phyloP scores from a whole-genome alignment of 441 rosid species.

The Omphalea diandra region DNA sequence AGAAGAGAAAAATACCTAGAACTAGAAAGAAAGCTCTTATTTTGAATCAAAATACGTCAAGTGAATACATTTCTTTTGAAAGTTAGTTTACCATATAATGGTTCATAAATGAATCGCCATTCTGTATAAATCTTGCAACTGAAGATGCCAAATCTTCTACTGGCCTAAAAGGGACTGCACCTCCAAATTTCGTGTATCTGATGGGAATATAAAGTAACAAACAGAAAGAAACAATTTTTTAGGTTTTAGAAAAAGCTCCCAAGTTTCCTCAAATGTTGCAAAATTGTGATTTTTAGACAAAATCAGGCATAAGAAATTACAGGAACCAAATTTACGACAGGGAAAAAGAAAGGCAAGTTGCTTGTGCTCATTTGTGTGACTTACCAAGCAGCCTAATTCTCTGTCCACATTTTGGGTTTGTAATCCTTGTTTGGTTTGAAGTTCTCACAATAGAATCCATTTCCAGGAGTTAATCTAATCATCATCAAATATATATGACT shows the following conservation, averaged over 20 bases:
- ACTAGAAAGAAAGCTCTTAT: not conserved
- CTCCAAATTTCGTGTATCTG: conserved; percentile 93
- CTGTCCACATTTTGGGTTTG: conserved; percentile 98
- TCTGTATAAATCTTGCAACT: conserved; percentile 88
- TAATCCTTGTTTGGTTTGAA: conserved; percentile 85
- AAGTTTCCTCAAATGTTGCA: not conserved
- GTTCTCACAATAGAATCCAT: conserved; percentile 89
- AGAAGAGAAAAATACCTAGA: not conserved
- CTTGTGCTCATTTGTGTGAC: conserved; percentile 17
- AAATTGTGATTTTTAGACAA: not conserved
- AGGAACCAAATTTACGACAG: conserved; percentile 3
- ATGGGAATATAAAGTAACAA: conserved; percentile 14
- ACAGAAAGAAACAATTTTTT: not conserved
- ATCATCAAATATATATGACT: not conserved
- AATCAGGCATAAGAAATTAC: not conserved
- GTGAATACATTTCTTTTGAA: not conserved
- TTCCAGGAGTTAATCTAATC: conserved; percentile 83
- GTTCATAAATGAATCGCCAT: conserved; percentile 76
- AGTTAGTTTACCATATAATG: conserved; percentile 77
- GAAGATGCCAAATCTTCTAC: conserved; percentile 94
- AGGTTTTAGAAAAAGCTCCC: not conserved
- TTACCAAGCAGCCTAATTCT: conserved; percentile 98
- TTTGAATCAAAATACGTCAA: not conserved
- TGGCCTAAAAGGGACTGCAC: conserved; percentile 84
- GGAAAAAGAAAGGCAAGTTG: not conserved